Percentiles rank a stretch among this genome's conserved stretches.
Conservation (phyloP, 169 alveolate species). For the Theileria sp. region DNA sequence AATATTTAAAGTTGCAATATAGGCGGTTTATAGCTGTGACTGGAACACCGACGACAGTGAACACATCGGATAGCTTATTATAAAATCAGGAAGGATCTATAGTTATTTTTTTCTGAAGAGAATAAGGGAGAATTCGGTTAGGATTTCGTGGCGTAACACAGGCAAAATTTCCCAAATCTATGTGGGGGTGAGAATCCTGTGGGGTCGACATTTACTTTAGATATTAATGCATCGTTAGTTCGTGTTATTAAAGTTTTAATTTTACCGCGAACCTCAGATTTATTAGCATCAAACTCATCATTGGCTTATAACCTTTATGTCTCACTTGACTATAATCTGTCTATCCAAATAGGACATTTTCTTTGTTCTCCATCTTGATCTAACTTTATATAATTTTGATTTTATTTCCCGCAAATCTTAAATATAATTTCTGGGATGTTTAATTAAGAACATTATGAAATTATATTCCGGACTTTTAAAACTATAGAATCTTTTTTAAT, state of each 20-base stretch:
- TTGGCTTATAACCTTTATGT: not conserved
- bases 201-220: not conserved
- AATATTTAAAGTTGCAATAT: not conserved
- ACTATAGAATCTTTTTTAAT: not conserved
- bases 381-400: not conserved
- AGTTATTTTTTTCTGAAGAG: not conserved
- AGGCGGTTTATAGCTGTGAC: not conserved
- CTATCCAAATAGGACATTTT: slow-evolving; percentile 5
- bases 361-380: not conserved
- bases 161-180: not conserved
- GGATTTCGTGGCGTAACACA: not conserved
- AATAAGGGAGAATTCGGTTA: not conserved
- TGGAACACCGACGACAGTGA: not conserved
- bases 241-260: not conserved
- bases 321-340: not conserved
- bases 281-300: not conserved
- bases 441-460: not conserved
- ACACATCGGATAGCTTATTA: not conserved
- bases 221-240: not conserved
- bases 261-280: not conserved
- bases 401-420: not conserved
- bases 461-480: not conserved
- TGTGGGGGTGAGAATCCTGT: slow-evolving; percentile 8
- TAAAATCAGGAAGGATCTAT: not conserved
- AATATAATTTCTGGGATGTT: not conserved